These are phyloP conservation scores for Colletotrichum destructivum DNA, from an alignment of 2,329 filamentous ascomycete genomes.

Conservation along the genomic window DNA sequence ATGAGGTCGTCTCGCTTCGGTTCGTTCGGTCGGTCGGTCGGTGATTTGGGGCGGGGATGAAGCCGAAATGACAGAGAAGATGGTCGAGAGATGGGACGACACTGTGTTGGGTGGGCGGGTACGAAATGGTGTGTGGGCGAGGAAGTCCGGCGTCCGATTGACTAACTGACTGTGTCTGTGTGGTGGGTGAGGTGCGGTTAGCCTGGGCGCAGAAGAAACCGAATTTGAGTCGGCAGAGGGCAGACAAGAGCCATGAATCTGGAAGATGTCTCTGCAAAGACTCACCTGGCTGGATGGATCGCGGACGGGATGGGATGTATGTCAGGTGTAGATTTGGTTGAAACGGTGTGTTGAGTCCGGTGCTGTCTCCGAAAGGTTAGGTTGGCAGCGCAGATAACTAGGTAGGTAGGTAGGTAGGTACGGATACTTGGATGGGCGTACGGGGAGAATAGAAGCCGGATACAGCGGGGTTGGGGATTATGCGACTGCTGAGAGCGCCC, in stretches of 20 bases:
- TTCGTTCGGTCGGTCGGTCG: conserved; percentile 20
- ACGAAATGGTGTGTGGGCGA: conserved; percentile 5
- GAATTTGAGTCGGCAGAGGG: too few relatives aligned
- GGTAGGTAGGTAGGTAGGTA: too few relatives aligned
- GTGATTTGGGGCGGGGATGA: conserved; percentile 25
- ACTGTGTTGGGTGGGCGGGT: background rate
- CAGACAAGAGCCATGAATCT: too few relatives aligned
- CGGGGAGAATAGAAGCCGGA: conserved; percentile 27
- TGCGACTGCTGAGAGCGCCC: conserved; percentile 12
- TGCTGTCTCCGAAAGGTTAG: background rate
- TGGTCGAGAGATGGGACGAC: conserved; percentile 13
- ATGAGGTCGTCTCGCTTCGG: conserved; percentile 17
- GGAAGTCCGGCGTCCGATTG: conserved; percentile 5
- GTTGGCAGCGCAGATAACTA: too few relatives aligned
- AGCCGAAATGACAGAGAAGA: conserved; percentile 25
- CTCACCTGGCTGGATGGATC: conserved; percentile 1
- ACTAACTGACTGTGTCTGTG: background rate
- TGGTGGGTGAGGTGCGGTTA: background rate
- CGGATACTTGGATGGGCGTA: background rate
- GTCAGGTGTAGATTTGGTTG: background rate
- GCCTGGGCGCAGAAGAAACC: background rate
- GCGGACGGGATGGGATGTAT: background rate
- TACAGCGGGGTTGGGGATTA: conserved; percentile 37
- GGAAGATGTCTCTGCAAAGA: background rate
- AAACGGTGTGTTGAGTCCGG: background rate